Evolutionary conservation across 1,284 basidiomycete species (phyloP).

Genomic region (Rhodotorula sp.): DNA sequence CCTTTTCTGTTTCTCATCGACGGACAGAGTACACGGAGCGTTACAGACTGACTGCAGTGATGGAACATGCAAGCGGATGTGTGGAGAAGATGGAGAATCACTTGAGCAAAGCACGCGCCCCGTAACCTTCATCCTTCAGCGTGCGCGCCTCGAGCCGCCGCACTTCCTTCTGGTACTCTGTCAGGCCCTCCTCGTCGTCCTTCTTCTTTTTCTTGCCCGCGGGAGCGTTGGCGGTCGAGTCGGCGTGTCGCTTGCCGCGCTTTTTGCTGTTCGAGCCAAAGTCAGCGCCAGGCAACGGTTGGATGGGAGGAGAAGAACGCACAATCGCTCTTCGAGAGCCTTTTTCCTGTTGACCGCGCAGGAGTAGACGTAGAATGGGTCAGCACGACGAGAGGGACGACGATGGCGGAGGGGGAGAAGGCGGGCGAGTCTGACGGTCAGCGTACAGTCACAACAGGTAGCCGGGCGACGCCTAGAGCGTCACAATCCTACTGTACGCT

Average conservation of each 20-base stretch:
- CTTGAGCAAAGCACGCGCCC: constrained; percentile 27
- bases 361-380: not conserved
- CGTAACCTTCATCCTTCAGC: constrained; percentile 27
- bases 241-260: constrained; percentile 26
- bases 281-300: not conserved
- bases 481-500: too few relatives aligned
- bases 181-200: constrained; percentile 9
- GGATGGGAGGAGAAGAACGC: not conserved
- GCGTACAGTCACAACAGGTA: constrained; percentile 5
- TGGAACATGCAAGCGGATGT: not conserved
- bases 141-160: not conserved
- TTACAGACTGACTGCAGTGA: not conserved
- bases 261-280: constrained; percentile 16
- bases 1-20: not conserved
- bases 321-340: constrained; percentile 30
- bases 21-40: too few relatives aligned
- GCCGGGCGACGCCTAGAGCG: not conserved
- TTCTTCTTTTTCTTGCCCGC: constrained; percentile 9
- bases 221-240: not conserved
- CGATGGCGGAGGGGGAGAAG: not conserved
- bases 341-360: constrained; percentile 14
- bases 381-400: not conserved
- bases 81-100: not conserved
- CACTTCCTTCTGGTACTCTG: constrained; percentile 27
- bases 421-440: constrained; percentile 5